phyloP scores from a whole-genome alignment of 164 flowering plant species.

The Umbilicus rupestris region DNA sequence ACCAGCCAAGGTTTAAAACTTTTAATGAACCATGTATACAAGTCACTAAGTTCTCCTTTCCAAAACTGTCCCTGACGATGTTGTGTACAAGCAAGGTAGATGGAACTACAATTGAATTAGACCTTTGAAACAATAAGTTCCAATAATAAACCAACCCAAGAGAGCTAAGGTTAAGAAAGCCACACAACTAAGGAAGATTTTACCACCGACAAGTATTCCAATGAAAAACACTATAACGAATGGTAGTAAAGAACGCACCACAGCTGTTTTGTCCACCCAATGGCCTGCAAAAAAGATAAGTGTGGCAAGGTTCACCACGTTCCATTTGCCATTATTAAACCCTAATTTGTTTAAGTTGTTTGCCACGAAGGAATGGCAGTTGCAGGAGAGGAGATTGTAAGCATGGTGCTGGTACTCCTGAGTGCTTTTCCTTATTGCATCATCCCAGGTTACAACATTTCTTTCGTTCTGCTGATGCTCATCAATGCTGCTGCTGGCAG shows the following conservation, averaged over 20 bases:
- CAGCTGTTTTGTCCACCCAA: slow-evolving; percentile 57
- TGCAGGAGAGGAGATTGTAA: slow-evolving; percentile 83
- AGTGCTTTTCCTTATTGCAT: slow-evolving; percentile 58
- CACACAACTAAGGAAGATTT: slow-evolving; percentile 41
- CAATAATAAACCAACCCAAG: slow-evolving; percentile 76
- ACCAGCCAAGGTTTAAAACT: too few species aligned
- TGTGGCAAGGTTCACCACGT: slow-evolving; percentile 77
- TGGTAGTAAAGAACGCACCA: slow-evolving; percentile 52
- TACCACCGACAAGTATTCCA: slow-evolving; percentile 56
- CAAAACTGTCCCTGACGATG: too few species aligned
- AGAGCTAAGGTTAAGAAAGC: slow-evolving; percentile 36
- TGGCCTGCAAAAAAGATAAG: slow-evolving; percentile 62
- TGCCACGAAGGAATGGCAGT: slow-evolving; percentile 92
- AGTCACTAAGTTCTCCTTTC: too few species aligned
- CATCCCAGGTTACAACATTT: slow-evolving; percentile 56
- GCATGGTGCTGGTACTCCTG: slow-evolving; percentile 79
- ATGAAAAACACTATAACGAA: slow-evolving; percentile 36
- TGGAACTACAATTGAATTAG: slow-evolving; percentile 44
- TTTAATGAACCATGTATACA: too few species aligned
- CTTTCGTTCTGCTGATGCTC: slow-evolving; percentile 18
- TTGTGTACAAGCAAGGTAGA: too few species aligned
- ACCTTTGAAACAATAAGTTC: slow-evolving; percentile 65
- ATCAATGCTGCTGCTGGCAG: slow-evolving; percentile 18
- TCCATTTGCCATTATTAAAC: slow-evolving; percentile 61
- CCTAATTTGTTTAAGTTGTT: slow-evolving; percentile 68